These are phyloP conservation scores for Chlorella sp. DNA, from an alignment of 139 green algal genomes.

Conservation along the genomic window DNA sequence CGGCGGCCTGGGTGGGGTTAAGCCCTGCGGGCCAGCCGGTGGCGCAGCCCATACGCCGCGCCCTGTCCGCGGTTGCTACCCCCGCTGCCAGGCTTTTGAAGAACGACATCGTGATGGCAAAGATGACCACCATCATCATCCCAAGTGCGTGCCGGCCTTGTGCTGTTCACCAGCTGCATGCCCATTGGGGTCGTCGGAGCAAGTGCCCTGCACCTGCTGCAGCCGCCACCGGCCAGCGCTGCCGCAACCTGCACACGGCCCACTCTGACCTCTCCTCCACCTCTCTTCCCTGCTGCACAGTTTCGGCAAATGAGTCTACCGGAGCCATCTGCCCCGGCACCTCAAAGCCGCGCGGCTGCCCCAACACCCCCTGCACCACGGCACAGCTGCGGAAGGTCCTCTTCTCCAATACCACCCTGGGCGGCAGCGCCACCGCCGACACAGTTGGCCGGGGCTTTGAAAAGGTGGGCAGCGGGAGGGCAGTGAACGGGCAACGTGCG, in stretches of 20 bases:
- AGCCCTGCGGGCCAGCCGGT: no score
- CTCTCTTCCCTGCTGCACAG: neutral
- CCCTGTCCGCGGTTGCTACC: neutral
- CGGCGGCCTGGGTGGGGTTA: no score
- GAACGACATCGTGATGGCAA: neutral
- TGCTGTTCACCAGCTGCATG: no score
- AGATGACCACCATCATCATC: constrained; percentile 10
- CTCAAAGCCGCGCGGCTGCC: neutral
- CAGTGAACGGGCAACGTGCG: no score
- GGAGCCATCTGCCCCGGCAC: constrained; percentile 22
- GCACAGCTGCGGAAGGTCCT: neutral
- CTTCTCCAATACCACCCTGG: no score
- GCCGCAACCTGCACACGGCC: no score
- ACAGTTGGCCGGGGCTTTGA: constrained; percentile 12
- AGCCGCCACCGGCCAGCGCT: no score
- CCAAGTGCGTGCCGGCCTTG: constrained; percentile 13
- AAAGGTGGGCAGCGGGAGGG: no score
- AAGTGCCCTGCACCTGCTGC: no score
- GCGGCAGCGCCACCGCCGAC: neutral
- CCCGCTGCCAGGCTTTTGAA: neutral
- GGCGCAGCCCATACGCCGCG: no score
- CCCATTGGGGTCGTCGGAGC: no score
- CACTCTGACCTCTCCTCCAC: no score
- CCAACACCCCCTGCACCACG: neutral
- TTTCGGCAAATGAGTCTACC: neutral